Conservation (phyloP, 2,329 filamentous ascomycete genomes). For the Alternaria sp. region DNA sequence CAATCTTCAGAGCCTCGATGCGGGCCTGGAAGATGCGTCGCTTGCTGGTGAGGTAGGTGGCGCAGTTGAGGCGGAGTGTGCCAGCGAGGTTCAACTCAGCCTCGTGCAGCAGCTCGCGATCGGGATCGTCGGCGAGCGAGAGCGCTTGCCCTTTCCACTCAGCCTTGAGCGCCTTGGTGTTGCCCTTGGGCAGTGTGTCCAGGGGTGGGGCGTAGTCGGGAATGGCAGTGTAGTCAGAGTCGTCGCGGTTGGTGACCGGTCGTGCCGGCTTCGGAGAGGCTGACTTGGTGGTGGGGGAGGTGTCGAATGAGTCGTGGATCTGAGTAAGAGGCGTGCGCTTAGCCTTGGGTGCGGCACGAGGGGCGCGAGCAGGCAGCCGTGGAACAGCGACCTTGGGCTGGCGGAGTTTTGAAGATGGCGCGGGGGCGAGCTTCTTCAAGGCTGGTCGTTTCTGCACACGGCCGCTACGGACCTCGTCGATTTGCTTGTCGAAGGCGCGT, state of each 20-base stretch:
- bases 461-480: conserved; percentile 34
- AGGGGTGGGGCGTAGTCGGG: conserved; percentile 75
- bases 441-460: conserved; percentile 48
- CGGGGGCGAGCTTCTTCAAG: conserved; percentile 47
- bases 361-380: conserved; percentile 39
- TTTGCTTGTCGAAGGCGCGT: conserved; percentile 57
- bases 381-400: conserved; percentile 43
- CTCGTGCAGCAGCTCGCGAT: conserved; percentile 73
- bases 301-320: conserved; percentile 46
- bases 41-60: conserved; percentile 91
- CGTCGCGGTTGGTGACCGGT: conserved; percentile 71
- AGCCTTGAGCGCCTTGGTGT: conserved; percentile 75
- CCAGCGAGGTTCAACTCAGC: conserved; percentile 80
- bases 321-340: conserved; percentile 44
- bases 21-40: conserved; percentile 85
- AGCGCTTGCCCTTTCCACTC: conserved; percentile 86
- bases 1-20: conserved; percentile 68
- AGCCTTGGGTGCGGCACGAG: conserved; percentile 43
- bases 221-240: conserved; percentile 78
- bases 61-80: conserved; percentile 80
- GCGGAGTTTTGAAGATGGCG: conserved; percentile 40
- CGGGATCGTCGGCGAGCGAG: conserved; percentile 70
- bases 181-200: conserved; percentile 65
- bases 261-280: conserved; percentile 46
- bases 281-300: conserved; percentile 21